Base-by-base conservation (phyloP, 2,329 filamentous ascomycete species). In the Pleoardoris graminearum region DNA sequence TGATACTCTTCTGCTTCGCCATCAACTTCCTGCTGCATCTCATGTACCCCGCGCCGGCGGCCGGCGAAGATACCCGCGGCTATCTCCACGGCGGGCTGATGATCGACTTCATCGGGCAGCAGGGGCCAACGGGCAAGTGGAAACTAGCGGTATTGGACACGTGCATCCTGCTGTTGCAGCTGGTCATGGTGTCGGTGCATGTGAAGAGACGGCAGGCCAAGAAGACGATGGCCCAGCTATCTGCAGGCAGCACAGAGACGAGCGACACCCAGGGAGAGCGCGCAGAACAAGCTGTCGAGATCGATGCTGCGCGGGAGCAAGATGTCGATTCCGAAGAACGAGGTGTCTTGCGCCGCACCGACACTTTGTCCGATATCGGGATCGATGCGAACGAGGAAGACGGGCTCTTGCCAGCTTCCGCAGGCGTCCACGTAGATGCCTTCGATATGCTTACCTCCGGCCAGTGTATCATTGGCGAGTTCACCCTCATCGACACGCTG, bases 31-130 rank as follows among this genome's bases (percentile, higher is more conserved):
- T 84, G 19, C 74, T 83, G 27, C 84, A 86, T 63, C 66, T 75
- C 35, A 62, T 69, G 6, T 70, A 70, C 42, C 57, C 63, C 22
- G 68, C 71, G 6, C 78, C 78, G 1, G 63, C 72, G 3, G 78
- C 76, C 2, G 76, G 76, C 23, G 78, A 80, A 57, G 75, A 75
- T 17, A 79, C 77, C 4, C 62, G 77, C 58, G 77, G 76, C 25
- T 86, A 85, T 65, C 72, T 86, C 11, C 83, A 86, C 63, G 84
- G 85, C 5, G 83, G 85, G 2, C 59, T 86, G 44, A 77, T 85
- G 59, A 83, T 87, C 62, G 84, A 87, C 69, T 86, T 87, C 62
- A 81, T 87, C 48, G 84, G 85, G 14, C 82, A 86, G 67, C 76
- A 80, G 58, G 81, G 79, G 2, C 82, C 83, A 2, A 77, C 80